Evolutionary conservation across 129 eudicot genomes (phyloP), one percentile per base, ranked within the genome.

Genomic region (Flaveria brownii): DNA sequence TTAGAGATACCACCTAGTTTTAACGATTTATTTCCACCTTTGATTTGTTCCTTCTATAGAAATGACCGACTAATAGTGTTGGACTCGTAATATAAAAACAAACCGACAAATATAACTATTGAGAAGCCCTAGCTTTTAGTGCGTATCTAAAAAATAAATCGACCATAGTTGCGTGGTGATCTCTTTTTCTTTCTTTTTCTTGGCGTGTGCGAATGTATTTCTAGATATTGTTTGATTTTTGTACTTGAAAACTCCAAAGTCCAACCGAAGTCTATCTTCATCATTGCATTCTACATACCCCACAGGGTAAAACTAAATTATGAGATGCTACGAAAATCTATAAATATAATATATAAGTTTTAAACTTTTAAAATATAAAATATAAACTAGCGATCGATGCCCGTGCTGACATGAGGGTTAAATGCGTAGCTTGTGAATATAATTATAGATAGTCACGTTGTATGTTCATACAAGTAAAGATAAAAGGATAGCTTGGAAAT

Each of bases 171-270:
- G 70, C 70, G 70, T 65, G 49, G 15, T 36, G 70, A 65, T 36
- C 70, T 65, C 8, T 65, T 47, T 33, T 15, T 26, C 70, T 36
- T 36, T 36, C 2, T 63, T 56, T 12, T 36, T 4, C 47, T 16
- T 65, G 49, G 49, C 70, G 70, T 65, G 70, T 65, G 70, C 70
- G 70, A 26, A 65, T 65, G 70, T 16, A 65, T 65, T n/a, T 36
- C 49, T 36, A 65, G 70, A 65, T 65, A 65, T 15, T 65, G 70
- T 65, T 16, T 36, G 70, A 65, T n/a, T 33, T 65, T n/a, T 65
- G 45, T 65, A 65, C 70, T 33, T 30, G 47, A 33, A 33, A 6
- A 11, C 23, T 1, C 45, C 47, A 36, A 45, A 9, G 39, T 33
- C 39, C 39, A 33, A 30, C 22, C 23, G 16, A 30, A 30, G 33